Evolutionary conservation across 768 basidiomycete species (phyloP), one percentile per base, ranked within the genome.

Genomic region (Tulasnella sp.): DNA sequence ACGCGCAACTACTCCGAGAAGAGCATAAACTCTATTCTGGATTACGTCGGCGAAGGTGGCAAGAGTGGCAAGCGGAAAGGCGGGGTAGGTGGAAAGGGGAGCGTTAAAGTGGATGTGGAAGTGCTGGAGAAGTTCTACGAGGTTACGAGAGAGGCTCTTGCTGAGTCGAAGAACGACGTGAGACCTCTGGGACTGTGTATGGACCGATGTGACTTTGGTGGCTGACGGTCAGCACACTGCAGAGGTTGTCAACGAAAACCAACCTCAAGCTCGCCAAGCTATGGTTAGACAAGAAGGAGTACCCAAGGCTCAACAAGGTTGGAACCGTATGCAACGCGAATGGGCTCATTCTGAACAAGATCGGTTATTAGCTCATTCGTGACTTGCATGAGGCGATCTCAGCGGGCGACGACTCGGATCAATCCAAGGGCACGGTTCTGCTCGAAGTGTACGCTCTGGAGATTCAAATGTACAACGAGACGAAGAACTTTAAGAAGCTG

Each of bases 391-490:
- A 80, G 14, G 65, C 72, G 11, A 71, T 74, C 41, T 19, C 74
- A 29, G 64, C 34, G 62, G 88, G 84, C 47, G 92, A 86, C 70
- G 90, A 92, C 76, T 90, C 92, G 77, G 96, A 96, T 62, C 95
- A 97, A 79, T 81, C 82, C 22, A 89, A 91, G 67, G 95, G 95
- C 14, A 97, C 96, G 0, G 90, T 97, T 75, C 84, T 98, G 11
- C 86, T 98, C 34, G 97, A 99, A 81, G 94, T 98, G 42, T 98
- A 98, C 77, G 96, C 97, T 0, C 88, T 98, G 47, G 97, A 99
- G 80, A 99, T 99, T 72, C 95, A 98, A 79, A 99, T 99, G 97
- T 95, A 98, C 82, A 95, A 95, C 76, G 95, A 98, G 81, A 92
- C 89, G 75, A 88, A 91, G 76, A 97, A 99, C 78, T 90, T 90